phyloP scores from a whole-genome alignment of 495 filamentous ascomycete genomes.

The Friedmanniomyces simplex region DNA sequence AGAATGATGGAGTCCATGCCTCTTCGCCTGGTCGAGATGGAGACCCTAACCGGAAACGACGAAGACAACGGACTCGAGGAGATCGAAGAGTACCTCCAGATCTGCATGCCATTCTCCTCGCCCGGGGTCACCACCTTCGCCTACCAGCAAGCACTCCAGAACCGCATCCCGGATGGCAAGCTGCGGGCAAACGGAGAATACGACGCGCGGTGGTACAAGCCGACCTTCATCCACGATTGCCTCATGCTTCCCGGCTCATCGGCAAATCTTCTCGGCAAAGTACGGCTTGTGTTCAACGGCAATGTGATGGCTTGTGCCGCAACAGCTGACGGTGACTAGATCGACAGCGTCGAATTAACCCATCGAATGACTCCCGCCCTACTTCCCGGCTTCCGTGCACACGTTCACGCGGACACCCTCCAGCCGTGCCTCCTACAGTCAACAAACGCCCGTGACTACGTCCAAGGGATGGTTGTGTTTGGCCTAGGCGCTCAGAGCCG shows the following conservation, averaged over 20 bases:
- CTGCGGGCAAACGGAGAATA: constrained; percentile 3
- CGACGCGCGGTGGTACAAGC: constrained; percentile 8
- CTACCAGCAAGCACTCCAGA: constrained; percentile 5
- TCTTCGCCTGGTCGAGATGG: background rate
- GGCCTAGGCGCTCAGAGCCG: constrained; percentile 8
- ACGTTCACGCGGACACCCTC: constrained; percentile 2
- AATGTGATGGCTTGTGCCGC: background rate
- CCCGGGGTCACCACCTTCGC: constrained; percentile 5
- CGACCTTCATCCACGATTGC: constrained; percentile 21
- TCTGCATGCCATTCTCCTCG: constrained; percentile 1
- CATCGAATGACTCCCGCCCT: constrained; percentile 10
- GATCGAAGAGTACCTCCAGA: background rate
- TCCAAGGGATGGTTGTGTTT: constrained; percentile 15
- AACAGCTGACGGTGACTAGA: background rate
- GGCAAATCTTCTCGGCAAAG: constrained; percentile 12
- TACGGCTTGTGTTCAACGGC: background rate
- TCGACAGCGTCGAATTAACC: background rate
- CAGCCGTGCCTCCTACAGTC: constrained; percentile 15
- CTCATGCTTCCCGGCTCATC: constrained; percentile 17
- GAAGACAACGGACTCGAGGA: background rate
- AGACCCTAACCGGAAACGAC: background rate
- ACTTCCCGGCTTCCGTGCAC: constrained; percentile 10
- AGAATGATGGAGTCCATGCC: background rate
- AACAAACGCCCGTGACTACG: background rate
- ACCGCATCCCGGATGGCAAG: constrained; percentile 5